Percentiles rank a stretch among this genome's conserved stretches.
Conservation (phyloP, 2,329 filamentous ascomycete species). For the Curvularia verruculosa region DNA sequence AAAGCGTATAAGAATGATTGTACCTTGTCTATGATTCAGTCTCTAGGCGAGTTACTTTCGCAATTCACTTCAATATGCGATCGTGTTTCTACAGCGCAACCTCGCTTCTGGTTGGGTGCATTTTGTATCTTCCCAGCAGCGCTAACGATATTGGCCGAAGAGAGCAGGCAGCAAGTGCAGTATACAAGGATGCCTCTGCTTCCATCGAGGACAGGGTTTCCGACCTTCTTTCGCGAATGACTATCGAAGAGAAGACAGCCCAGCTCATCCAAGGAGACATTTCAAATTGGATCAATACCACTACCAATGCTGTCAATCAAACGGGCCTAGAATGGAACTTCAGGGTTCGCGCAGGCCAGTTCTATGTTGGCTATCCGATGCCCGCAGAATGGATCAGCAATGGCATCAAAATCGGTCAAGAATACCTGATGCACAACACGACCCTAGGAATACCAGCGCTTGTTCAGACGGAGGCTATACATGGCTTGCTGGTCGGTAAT, state of each 20-base stretch:
- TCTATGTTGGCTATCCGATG: slow-evolving; percentile 74
- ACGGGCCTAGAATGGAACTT: slow-evolving; percentile 72
- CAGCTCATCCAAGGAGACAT: slow-evolving; percentile 71
- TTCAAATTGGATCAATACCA: slow-evolving; percentile 74
- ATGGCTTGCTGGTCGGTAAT: slow-evolving; percentile 73
- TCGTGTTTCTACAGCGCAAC: slow-evolving; percentile 6
- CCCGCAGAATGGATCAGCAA: slow-evolving; percentile 67
- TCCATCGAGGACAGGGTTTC: slow-evolving; percentile 68
- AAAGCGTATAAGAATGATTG: slow-evolving; percentile 20
- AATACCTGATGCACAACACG: slow-evolving; percentile 71
- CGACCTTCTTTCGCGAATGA: slow-evolving; percentile 75
- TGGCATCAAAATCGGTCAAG: slow-evolving; percentile 69
- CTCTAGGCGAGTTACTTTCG: slow-evolving; percentile 1
- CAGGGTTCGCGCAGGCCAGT: slow-evolving; percentile 68
- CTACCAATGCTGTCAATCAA: slow-evolving; percentile 69
- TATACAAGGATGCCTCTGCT: slow-evolving; percentile 68
- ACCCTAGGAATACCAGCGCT: slow-evolving; percentile 72
- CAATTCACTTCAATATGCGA: slow-evolving; percentile 1
- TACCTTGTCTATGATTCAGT: slow-evolving; percentile 6
- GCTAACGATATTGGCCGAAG: slow-evolving; percentile 37
- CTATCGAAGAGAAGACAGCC: slow-evolving; percentile 73
- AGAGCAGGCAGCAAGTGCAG: slow-evolving; percentile 38
- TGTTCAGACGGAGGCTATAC: slow-evolving; percentile 76
- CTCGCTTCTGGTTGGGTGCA: slow-evolving; percentile 23
- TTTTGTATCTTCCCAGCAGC: slow-evolving; percentile 21